Conservation (phyloP, 257 asterid genomes). For the Lantana camara region DNA sequence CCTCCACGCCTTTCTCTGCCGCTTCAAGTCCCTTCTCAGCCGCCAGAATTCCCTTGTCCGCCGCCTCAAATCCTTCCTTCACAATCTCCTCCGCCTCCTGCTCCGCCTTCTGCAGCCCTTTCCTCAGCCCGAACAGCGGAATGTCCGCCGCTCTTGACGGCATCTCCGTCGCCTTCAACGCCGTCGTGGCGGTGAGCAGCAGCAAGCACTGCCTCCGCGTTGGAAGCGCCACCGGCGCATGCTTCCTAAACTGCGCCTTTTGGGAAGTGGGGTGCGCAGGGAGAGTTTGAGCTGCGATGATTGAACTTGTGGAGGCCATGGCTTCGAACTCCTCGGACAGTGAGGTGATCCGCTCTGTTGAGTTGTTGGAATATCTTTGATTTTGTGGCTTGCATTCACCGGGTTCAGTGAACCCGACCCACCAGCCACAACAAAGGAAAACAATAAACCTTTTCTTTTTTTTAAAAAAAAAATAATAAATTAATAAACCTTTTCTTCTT, state of each 20-base stretch:
- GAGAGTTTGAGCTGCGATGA: conserved; percentile 38
- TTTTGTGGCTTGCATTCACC: conserved; percentile 39
- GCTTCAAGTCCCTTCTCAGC: conserved; percentile 61
- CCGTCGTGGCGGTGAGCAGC: conserved; percentile 59
- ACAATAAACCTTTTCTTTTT: too few relatives aligned
- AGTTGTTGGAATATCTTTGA: not conserved
- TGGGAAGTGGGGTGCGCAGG: conserved; percentile 38
- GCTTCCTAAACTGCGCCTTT: conserved; percentile 25
- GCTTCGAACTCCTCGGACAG: conserved; percentile 16
- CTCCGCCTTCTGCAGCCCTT: conserved; percentile 64
- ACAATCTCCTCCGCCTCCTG: conserved; percentile 71
- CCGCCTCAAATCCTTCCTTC: conserved; percentile 82
- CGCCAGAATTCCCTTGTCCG: conserved; percentile 61
- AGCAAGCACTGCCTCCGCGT: conserved; percentile 68
- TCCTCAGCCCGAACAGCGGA: conserved; percentile 72
- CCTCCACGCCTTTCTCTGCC: conserved; percentile 57
- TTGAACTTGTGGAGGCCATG: conserved; percentile 66
- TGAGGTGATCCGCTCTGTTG: conserved; percentile 23
- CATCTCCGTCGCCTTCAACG: conserved; percentile 54
- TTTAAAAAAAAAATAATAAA: too few relatives aligned
- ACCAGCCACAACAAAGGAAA: too few relatives aligned
- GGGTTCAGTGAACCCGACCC: conserved; percentile 1
- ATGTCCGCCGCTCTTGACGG: conserved; percentile 76
- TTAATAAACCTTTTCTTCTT: too few relatives aligned
- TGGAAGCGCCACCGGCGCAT: conserved; percentile 40